phyloP scores from a whole-genome alignment of 106 monocot genomes.

The Apostasia ramifera region DNA sequence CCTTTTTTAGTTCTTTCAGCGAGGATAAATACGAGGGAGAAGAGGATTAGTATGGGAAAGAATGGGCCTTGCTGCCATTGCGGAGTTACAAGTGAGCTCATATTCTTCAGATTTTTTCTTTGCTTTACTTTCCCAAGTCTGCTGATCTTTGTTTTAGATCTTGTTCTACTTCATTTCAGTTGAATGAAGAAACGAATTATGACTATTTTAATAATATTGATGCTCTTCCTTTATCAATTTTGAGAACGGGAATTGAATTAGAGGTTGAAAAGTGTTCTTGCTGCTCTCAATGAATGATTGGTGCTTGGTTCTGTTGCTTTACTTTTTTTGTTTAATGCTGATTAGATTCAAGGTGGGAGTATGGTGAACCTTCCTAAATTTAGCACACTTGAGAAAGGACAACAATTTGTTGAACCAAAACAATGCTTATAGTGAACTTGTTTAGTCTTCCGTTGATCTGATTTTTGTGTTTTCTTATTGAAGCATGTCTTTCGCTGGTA shows the following conservation, averaged over 20 bases:
- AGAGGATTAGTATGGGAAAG: constrained; percentile 65
- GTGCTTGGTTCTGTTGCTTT: too few species aligned
- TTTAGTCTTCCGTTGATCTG: neutral
- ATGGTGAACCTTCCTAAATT: neutral
- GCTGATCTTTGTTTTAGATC: constrained; percentile 1
- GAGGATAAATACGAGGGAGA: neutral
- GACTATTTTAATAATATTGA: neutral
- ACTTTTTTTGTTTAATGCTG: neutral
- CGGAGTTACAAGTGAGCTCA: constrained; percentile 96
- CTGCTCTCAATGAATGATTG: neutral
- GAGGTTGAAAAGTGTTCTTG: neutral
- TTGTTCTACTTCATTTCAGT: neutral
- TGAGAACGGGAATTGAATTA: neutral
- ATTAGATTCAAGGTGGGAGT: neutral
- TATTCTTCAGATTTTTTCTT: constrained; percentile 19
- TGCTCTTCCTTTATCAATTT: neutral
- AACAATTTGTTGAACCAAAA: neutral
- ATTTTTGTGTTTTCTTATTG: neutral
- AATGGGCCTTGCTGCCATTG: constrained; percentile 95
- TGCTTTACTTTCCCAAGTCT: neutral
- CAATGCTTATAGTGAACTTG: neutral
- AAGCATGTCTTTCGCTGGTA: neutral
- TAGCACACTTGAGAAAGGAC: neutral
- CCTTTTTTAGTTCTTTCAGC: constrained; percentile 4
- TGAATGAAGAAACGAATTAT: constrained; percentile 6